A percentile compares a stretch with the other conserved stretches of the same genome.
Conservation (phyloP, 2,329 filamentous ascomycete species). For the Ceratocystis cubensis region DNA sequence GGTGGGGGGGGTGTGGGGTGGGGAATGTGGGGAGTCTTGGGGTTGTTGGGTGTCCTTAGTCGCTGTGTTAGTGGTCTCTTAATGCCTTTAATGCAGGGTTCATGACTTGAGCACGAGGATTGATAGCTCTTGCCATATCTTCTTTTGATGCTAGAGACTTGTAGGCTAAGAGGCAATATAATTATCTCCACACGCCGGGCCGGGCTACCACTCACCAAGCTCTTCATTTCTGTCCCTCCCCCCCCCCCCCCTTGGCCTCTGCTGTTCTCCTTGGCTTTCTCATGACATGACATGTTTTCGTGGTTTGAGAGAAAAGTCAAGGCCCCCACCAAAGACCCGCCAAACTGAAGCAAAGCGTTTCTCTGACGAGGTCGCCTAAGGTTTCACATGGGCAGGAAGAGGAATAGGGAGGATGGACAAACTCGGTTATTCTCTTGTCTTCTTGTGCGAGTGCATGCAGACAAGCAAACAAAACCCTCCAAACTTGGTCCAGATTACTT, state of each 20-base stretch:
- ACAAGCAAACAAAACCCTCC: neutral
- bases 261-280: neutral
- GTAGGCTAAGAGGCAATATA: too few species aligned
- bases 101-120: too few species aligned
- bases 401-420: neutral
- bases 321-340: neutral
- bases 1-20: too few species aligned
- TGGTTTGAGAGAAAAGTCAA: neutral
- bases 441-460: neutral
- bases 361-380: conserved; percentile 4
- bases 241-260: neutral
- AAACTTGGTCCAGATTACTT: neutral
- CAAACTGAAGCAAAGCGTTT: conserved; percentile 2
- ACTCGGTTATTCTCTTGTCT: neutral
- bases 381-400: conserved; percentile 3
- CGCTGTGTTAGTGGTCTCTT: too few species aligned
- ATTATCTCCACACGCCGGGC: too few species aligned
- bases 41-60: too few species aligned
- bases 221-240: neutral
- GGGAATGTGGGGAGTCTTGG: too few species aligned
- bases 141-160: too few species aligned
- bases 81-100: too few species aligned
- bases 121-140: too few species aligned
- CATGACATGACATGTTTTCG: neutral
- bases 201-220: neutral